Base-by-base conservation (phyloP, 805 yeast species). In the Wickerhamiella lipophila region DNA sequence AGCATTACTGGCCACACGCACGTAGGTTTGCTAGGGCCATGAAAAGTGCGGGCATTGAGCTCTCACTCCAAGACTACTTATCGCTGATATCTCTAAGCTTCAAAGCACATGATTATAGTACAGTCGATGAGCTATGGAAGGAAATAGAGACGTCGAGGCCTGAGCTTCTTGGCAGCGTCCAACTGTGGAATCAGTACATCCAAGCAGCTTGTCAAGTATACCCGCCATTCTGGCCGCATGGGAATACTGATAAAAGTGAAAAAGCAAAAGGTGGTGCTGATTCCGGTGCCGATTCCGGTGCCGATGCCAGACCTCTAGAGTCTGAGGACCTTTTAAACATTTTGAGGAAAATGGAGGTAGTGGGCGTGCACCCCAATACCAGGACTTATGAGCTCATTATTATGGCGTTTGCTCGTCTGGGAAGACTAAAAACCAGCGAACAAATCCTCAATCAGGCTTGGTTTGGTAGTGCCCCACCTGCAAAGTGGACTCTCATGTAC, bases 181-280 rank as follows among this genome's bases (percentile, higher is more conserved):
- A 52, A 19, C 57, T 63, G 42, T 64, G 66, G 66, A 64, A 64
- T 53, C 57, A 56, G 27, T 64, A 64, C 49, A 59, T 64, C 30
- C 45, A 42, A 49, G 66, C 64, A 1, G 51, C 58, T 6, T 60
- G 64, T 39, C 60, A 56, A 29, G 62, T 59, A 9, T 54, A 54
- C 46, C 60, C 62, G 36, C 49, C 43, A 35, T 55, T 50, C 49
- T 64, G 64, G 65, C 55, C 57, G 8, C 12, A n/a, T 3, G 23
- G 11, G 4, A 26, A 29, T 16, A 7, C 32, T 6, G 32, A 29
- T 13, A 6, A 29, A 29, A 13, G 11, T 13, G 11, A 29, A 29
- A 30, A 19, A 13, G 38, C 39, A 21, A 6, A 11, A n/a, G n/a
- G n/a, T n/a, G n/a, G n/a, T n/a, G n/a, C n/a, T n/a, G n/a, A n/a